Conservation (phyloP, 1,284 basidiomycete genomes). For the Porogramme epimiltina region DNA sequence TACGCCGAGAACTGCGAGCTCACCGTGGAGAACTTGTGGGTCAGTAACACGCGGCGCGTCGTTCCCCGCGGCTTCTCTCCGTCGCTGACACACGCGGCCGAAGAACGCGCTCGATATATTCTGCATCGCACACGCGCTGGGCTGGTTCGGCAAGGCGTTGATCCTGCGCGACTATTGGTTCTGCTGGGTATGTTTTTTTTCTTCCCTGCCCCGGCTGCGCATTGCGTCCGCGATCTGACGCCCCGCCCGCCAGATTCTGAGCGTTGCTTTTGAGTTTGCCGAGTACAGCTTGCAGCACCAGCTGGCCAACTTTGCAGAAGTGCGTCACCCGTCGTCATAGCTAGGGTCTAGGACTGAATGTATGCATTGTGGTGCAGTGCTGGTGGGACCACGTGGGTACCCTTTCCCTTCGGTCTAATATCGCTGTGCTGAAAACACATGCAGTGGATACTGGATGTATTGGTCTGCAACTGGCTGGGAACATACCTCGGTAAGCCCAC, state of each 20-base stretch:
- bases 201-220: neutral
- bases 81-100: slow-evolving; percentile 8
- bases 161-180: slow-evolving; percentile 88
- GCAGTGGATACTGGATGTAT: slow-evolving; percentile 83
- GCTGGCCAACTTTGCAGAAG: slow-evolving; percentile 82
- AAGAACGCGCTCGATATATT: slow-evolving; percentile 82
- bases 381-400: slow-evolving; percentile 86
- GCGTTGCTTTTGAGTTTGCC: slow-evolving; percentile 82
- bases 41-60: slow-evolving; percentile 36
- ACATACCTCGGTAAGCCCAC: slow-evolving; percentile 67
- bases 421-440: slow-evolving; percentile 11
- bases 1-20: slow-evolving; percentile 80
- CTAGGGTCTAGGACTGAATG: slow-evolving; percentile 5
- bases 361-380: slow-evolving; percentile 47
- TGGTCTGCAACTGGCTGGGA: slow-evolving; percentile 85
- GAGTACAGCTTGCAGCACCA: slow-evolving; percentile 86
- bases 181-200: slow-evolving; percentile 64
- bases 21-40: slow-evolving; percentile 68
- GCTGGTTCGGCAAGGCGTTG: slow-evolving; percentile 88
- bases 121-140: slow-evolving; percentile 78
- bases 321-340: slow-evolving; percentile 36
- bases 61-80: neutral
- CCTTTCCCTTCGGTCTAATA: slow-evolving; percentile 12
- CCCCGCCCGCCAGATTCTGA: slow-evolving; percentile 61
- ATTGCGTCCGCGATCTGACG: slow-evolving; percentile 2